Conservation (phyloP, 179 eudicot species). For the Spinacia oleracea region DNA sequence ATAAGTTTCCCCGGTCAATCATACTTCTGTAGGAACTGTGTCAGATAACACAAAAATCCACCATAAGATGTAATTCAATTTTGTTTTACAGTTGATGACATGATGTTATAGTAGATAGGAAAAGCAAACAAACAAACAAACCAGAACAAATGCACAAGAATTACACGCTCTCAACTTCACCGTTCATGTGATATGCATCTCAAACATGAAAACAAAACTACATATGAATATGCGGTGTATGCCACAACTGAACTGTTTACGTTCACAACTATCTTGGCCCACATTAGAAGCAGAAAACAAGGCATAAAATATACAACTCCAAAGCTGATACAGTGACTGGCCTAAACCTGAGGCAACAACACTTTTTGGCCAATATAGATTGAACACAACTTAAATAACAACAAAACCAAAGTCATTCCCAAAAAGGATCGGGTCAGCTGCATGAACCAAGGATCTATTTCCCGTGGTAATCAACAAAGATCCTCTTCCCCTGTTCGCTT, state of each 20-base stretch:
- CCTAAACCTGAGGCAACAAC: not conserved
- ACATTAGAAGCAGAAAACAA: not conserved
- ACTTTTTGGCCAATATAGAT: not conserved
- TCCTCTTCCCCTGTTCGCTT: too few relatives aligned
- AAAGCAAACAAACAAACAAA: not conserved
- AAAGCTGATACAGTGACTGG: not conserved
- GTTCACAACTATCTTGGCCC: not conserved
- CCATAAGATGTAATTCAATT: not conserved
- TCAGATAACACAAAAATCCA: not conserved
- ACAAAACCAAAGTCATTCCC: too few relatives aligned
- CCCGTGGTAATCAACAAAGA: too few relatives aligned
- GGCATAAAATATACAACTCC: not conserved
- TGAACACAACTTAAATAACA: too few relatives aligned
- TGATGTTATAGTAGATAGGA: not conserved
- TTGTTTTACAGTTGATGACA: not conserved
- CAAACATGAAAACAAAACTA: not conserved
- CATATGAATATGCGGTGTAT: not conserved
- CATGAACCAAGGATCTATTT: too few relatives aligned
- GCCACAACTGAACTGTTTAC: not conserved
- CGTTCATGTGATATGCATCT: conserved; percentile 7
- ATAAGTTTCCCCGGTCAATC: conserved; percentile 4
- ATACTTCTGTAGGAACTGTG: conserved; percentile 30
- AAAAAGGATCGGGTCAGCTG: too few relatives aligned
- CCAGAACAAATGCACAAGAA: not conserved
- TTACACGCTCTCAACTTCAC: not conserved